Evolutionary conservation across 345 rosid species (phyloP).

Genomic region (Conringia planisiliqua): DNA sequence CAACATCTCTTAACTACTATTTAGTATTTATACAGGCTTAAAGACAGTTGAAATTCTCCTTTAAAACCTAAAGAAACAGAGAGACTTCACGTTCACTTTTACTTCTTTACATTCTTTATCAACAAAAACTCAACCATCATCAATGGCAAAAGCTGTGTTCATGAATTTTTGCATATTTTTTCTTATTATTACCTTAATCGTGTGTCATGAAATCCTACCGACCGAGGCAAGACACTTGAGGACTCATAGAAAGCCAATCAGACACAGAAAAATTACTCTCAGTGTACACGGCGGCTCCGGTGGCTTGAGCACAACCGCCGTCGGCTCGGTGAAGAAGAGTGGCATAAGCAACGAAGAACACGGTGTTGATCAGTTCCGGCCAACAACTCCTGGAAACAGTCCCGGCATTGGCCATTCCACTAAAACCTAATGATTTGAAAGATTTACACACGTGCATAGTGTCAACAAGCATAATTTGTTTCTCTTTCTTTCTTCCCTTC

Average conservation of each 20-base stretch:
- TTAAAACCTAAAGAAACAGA: not conserved
- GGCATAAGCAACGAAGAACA: conserved; percentile 23
- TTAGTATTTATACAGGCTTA: not conserved
- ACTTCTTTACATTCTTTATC: not conserved
- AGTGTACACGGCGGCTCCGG: not conserved
- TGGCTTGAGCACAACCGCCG: not conserved
- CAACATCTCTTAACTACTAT: conserved; percentile 18
- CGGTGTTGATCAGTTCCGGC: conserved; percentile 41
- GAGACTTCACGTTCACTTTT: not conserved
- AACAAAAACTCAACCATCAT: conserved; percentile 2
- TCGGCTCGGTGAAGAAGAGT: conserved; percentile 1
- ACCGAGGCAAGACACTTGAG: conserved; percentile 43
- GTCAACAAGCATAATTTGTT: not conserved
- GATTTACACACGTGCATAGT: not conserved
- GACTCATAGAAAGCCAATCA: conserved; percentile 9
- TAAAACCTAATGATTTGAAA: not conserved
- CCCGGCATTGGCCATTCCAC: conserved; percentile 33
- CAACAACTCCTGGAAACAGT: conserved; percentile 36
- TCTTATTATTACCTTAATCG: conserved; percentile 29
- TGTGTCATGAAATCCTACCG: conserved; percentile 26
- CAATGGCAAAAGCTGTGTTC: conserved; percentile 27
- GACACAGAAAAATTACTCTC: conserved; percentile 1
- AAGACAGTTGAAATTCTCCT: not conserved
- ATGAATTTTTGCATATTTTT: conserved; percentile 11
- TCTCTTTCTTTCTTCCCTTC: not conserved